These are phyloP conservation scores for Spathaspora arborariae DNA, from an alignment of 805 yeast genomes.

Conservation along the genomic window DNA sequence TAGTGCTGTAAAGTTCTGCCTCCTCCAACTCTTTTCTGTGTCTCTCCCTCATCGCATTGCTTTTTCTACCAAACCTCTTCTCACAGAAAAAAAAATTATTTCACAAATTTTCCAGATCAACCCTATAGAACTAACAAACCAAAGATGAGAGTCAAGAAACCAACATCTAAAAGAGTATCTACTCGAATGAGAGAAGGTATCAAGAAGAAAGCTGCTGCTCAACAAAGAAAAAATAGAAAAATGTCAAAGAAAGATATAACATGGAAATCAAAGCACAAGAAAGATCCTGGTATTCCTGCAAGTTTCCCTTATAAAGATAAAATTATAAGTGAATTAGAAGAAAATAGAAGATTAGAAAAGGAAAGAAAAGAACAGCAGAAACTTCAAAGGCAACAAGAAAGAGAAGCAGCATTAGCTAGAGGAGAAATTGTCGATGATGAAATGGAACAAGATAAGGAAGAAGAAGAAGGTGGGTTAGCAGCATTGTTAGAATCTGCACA, in stretches of 20 bases:
- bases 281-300: slow-evolving; percentile 94
- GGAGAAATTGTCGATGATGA: slow-evolving; percentile 35
- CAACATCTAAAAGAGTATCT: slow-evolving; percentile 81
- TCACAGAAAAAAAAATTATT: neutral
- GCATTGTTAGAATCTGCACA: slow-evolving; percentile 91
- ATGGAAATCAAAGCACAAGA: slow-evolving; percentile 81
- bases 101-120: neutral
- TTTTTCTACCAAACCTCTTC: neutral
- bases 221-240: slow-evolving; percentile 80
- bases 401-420: slow-evolving; percentile 35
- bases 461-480: slow-evolving; percentile 53
- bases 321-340: slow-evolving; percentile 71
- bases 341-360: slow-evolving; percentile 48
- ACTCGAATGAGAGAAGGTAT: slow-evolving; percentile 96
- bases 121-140: neutral
- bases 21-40: neutral
- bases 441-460: slow-evolving; percentile 37
- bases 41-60: neutral
- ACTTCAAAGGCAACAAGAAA: slow-evolving; percentile 48
- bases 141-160: slow-evolving; percentile 49
- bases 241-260: slow-evolving; percentile 83
- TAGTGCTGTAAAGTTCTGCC: no score
- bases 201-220: slow-evolving; percentile 92
- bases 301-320: slow-evolving; percentile 91
- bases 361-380: slow-evolving; percentile 52